Conservation (phyloP, 345 rosid genomes). For the Gossypium rotundifolium region DNA sequence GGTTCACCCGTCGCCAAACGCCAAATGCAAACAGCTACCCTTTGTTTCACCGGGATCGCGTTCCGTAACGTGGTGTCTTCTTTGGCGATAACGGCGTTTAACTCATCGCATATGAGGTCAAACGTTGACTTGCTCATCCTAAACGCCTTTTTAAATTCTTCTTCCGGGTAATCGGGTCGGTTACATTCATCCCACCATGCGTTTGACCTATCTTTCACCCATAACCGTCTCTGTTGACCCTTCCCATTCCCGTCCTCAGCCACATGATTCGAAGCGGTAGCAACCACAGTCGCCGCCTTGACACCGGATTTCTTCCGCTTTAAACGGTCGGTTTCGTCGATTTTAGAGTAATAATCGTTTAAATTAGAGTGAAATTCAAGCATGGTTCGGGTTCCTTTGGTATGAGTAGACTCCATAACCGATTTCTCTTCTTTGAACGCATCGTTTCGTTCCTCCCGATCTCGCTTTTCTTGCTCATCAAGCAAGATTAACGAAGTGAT, state of each 20-base stretch:
- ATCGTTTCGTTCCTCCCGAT: slow-evolving; percentile 28
- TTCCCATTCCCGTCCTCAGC: not conserved
- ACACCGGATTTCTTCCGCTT: slow-evolving; percentile 49
- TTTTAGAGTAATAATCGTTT: slow-evolving; percentile 31
- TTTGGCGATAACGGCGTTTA: not conserved
- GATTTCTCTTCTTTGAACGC: slow-evolving; percentile 34
- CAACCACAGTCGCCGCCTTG: slow-evolving; percentile 27
- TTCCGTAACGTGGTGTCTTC: slow-evolving; percentile 2
- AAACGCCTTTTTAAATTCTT: slow-evolving; percentile 5
- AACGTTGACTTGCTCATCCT: slow-evolving; percentile 8
- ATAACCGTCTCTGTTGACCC: not conserved
- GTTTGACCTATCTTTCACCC: slow-evolving; percentile 1
- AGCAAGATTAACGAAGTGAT: slow-evolving; percentile 40
- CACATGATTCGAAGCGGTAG: not conserved
- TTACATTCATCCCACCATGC: slow-evolving; percentile 7
- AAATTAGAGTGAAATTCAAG: slow-evolving; percentile 29
- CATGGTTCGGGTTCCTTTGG: slow-evolving; percentile 27
- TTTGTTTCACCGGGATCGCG: slow-evolving; percentile 2
- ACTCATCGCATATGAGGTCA: not conserved
- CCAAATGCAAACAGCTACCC: slow-evolving; percentile 7
- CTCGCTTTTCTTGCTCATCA: slow-evolving; percentile 54
- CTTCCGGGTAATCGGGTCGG: slow-evolving; percentile 6
- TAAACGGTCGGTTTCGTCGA: slow-evolving; percentile 31
- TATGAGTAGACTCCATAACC: slow-evolving; percentile 36
- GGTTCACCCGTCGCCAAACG: slow-evolving; percentile 6